These are phyloP conservation scores for Gastrolobium villosum DNA, from an alignment of 306 rosid genomes.

Conservation along the genomic window DNA sequence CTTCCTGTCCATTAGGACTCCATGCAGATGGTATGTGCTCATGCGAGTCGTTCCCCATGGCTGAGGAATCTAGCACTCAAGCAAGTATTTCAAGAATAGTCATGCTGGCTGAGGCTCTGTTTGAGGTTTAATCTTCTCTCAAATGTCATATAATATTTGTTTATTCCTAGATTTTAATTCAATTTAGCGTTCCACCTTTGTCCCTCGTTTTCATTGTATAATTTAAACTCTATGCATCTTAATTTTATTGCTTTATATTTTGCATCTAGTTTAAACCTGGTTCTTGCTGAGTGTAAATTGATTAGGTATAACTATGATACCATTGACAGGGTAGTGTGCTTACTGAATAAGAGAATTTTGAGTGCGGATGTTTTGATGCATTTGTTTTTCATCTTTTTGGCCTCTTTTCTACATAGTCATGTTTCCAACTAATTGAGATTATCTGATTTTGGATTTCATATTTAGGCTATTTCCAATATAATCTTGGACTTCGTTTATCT, in stretches of 20 bases:
- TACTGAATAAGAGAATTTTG: slow-evolving; percentile 26
- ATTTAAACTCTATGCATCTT: not conserved
- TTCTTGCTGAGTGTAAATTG: slow-evolving; percentile 27
- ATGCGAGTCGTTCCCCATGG: slow-evolving; percentile 71
- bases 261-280: not conserved
- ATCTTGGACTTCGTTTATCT: slow-evolving; percentile 7
- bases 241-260: slow-evolving; percentile 2
- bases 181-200: slow-evolving; percentile 17
- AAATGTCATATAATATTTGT: not conserved
- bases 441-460: slow-evolving; percentile 29
- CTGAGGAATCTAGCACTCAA: slow-evolving; percentile 85
- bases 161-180: slow-evolving; percentile 31
- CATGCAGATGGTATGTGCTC: slow-evolving; percentile 92
- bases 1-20: slow-evolving; percentile 86
- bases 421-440: slow-evolving; percentile 23
- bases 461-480: not conserved
- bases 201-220: slow-evolving; percentile 28
- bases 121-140: slow-evolving; percentile 73
- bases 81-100: slow-evolving; percentile 97
- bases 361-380: slow-evolving; percentile 16
- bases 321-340: slow-evolving; percentile 39
- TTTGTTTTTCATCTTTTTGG: slow-evolving; percentile 22
- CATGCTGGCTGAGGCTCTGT: slow-evolving; percentile 97
- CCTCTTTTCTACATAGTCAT: slow-evolving; percentile 24
- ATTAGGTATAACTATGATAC: slow-evolving; percentile 27